These are phyloP conservation scores for Boletus holoroseus DNA, from an alignment of 1,284 basidiomycete species.

Conservation along the genomic window DNA sequence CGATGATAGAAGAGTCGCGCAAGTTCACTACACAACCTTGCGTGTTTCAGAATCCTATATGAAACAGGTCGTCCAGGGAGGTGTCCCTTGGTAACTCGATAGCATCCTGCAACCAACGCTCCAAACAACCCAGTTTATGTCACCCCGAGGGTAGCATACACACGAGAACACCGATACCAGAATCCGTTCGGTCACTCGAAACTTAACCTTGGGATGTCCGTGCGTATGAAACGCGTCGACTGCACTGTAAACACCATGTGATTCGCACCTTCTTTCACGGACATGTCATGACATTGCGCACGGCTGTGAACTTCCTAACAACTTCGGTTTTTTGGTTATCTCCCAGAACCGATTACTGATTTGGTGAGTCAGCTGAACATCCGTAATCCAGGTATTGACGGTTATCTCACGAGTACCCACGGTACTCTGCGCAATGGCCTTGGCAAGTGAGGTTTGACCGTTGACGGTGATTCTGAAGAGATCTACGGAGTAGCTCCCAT, in stretches of 20 bases:
- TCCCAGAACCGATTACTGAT: background rate
- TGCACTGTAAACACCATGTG: background rate
- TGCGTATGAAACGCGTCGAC: background rate
- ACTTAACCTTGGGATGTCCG: background rate
- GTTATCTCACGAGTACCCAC: slow-evolving; percentile 1
- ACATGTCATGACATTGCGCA: background rate
- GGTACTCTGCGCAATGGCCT: background rate
- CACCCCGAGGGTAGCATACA: background rate
- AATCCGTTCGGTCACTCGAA: background rate
- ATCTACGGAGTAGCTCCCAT: background rate
- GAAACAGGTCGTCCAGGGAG: background rate
- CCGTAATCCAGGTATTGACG: background rate
- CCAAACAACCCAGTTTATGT: background rate
- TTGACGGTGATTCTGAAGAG: background rate
- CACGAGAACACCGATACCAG: background rate
- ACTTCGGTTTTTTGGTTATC: background rate
- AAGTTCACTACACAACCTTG: background rate
- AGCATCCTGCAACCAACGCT: background rate
- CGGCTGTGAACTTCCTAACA: too few relatives aligned
- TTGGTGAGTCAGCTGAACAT: background rate
- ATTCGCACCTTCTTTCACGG: background rate
- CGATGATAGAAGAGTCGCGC: background rate
- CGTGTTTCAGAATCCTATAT: background rate
- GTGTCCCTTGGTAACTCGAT: too few relatives aligned
- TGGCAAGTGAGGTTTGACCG: background rate